A percentile compares a stretch with the other conserved stretches of the same genome.
phyloP scores from a whole-genome alignment of 257 asterid species.

The Lycium barbarum region DNA sequence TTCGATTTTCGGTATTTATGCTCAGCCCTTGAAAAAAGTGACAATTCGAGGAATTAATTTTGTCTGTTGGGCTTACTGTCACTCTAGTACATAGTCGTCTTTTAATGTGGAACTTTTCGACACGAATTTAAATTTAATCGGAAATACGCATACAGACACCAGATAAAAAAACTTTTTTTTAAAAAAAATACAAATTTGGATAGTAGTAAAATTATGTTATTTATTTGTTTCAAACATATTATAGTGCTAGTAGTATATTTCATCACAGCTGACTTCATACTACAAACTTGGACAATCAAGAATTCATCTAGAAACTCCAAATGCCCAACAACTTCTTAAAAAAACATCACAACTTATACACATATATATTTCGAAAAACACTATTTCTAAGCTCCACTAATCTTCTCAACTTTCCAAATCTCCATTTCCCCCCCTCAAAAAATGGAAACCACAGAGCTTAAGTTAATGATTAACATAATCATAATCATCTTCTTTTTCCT shows the following conservation, averaged over 20 bases:
- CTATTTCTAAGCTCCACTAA: neutral
- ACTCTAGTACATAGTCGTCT: too few species aligned
- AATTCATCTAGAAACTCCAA: conserved; percentile 17
- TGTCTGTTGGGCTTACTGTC: too few species aligned
- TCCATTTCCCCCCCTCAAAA: neutral
- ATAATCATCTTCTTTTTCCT: conserved; percentile 29
- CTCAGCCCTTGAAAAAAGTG: too few species aligned
- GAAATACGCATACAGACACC: too few species aligned
- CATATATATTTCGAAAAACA: neutral
- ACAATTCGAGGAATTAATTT: too few species aligned
- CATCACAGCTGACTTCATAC: neutral
- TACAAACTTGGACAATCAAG: neutral
- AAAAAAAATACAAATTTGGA: too few species aligned
- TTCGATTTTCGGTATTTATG: too few species aligned
- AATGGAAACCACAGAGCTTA: conserved; percentile 11
- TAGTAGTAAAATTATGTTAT: too few species aligned
- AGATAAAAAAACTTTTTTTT: too few species aligned
- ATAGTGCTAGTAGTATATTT: neutral
- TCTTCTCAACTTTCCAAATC: neutral
- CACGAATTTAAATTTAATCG: too few species aligned
- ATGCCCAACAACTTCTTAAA: neutral
- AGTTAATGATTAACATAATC: neutral
- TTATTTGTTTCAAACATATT: neutral
- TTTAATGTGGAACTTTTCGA: too few species aligned
- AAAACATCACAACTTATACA: neutral